Conservation (phyloP, 345 rosid genomes). For the Murraya koenigii region DNA sequence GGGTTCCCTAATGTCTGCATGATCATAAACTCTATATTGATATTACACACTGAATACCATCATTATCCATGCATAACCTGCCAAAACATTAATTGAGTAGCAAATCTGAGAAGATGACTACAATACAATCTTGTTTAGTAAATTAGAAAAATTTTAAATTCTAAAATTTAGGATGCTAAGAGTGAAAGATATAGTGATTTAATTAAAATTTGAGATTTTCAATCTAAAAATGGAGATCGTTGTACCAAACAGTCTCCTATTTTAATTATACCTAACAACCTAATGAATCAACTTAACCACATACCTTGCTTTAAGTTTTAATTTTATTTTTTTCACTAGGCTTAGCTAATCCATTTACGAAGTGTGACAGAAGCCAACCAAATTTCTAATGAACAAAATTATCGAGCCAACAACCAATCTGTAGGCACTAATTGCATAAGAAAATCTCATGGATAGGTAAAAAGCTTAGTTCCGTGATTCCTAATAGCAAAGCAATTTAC, state of each 20-base stretch:
- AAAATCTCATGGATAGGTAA: neutral
- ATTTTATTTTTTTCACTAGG: neutral
- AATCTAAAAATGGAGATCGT: no score
- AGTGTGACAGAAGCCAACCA: neutral
- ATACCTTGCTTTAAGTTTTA: neutral
- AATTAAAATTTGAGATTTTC: no score
- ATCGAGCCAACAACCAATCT: neutral
- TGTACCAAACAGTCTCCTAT: no score
- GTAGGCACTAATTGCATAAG: neutral
- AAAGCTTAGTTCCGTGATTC: neutral
- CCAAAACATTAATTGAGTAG: neutral
- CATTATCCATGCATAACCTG: neutral
- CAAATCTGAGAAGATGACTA: no score
- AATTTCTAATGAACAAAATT: neutral
- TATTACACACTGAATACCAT: neutral
- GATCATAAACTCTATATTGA: neutral
- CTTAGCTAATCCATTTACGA: neutral
- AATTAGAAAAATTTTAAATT: no score
- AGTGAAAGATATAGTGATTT: no score
- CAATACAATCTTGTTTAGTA: no score
- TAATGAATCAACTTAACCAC: no score
- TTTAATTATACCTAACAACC: no score
- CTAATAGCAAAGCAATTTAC: neutral
- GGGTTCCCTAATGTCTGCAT: neutral
- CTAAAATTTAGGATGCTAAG: no score